Evolutionary conservation across 352 stramenopile genomes (phyloP), one percentile per base, ranked within the genome.

Genomic region (Thalassiosira sp.): DNA sequence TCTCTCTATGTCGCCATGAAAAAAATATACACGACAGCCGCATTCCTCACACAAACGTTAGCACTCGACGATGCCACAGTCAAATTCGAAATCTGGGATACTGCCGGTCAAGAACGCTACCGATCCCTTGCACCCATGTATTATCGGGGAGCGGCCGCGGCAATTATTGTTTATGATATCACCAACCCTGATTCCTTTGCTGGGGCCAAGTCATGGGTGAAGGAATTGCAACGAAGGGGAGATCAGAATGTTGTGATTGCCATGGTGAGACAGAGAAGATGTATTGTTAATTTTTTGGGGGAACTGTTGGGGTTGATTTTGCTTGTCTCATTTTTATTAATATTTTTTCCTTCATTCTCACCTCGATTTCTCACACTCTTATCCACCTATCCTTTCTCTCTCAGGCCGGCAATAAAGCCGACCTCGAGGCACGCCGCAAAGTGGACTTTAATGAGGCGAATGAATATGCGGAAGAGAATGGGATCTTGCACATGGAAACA

Each of bases 41-140:
- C 97, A 37, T 99, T 99, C 82, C 87, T 99, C 65, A 99, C 97
- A 63, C 97, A 99, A 84, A 99, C 97, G 3, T 96, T 99, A 31
- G 93, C 95, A 71, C 82, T 99, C 10, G 96, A 99, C 79, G 96
- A 99, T 74, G 94, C 95, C 63, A 99, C 97, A 5, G 96, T 99
- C 59, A 99, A 99, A 89, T 99, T 99, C 85, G 97, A 99, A 90
- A 99, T 99, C 73, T 98, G 96, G 96, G 96, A 98, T 84, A 99
- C 97, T 11, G 97, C 97, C 31, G 97, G 97, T 13, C 96, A 99
- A 89, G 96, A 98, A 71, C 64, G 90, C 82, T 98, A 98, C 81
- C 95, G 98, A 70, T 97, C 93, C 51, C 82, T 99, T 40, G 96
- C 96, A 25, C 96, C 97, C 16, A 98, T 99, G 95, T 99, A 99